phyloP scores from a whole-genome alignment of 2,329 filamentous ascomycete species.

The Hypoxylon sp. region DNA sequence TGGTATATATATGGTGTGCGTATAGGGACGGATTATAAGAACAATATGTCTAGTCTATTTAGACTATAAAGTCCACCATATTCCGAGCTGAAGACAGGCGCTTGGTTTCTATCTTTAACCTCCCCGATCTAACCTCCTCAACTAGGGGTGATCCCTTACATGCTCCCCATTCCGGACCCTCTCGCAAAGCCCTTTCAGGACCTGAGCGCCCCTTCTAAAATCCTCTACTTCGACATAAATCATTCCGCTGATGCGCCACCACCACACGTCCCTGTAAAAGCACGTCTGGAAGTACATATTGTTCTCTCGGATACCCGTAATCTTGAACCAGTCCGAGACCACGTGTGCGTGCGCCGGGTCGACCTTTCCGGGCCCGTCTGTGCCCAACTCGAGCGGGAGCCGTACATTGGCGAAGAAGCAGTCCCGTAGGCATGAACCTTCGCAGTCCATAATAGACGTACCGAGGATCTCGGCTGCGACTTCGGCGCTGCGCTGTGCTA shows the following conservation, averaged over 20 bases:
- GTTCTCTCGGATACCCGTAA: constrained; percentile 57
- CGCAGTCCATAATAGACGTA: constrained; percentile 71
- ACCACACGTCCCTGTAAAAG: constrained; percentile 68
- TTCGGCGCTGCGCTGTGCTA: constrained; percentile 67
- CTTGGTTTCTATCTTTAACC: neutral
- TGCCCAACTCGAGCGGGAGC: constrained; percentile 61
- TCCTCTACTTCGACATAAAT: constrained; percentile 75
- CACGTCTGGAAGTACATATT: constrained; percentile 72
- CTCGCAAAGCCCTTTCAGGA: constrained; percentile 50
- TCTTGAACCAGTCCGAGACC: constrained; percentile 64
- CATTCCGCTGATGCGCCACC: constrained; percentile 74
- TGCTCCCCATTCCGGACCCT: constrained; percentile 62
- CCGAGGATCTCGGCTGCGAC: constrained; percentile 66
- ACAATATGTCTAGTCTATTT: neutral
- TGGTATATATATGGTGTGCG: too few species aligned
- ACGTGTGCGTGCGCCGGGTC: constrained; percentile 55
- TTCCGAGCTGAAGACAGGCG: neutral
- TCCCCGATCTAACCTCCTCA: neutral
- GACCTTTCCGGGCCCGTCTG: constrained; percentile 27
- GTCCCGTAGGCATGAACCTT: constrained; percentile 55
- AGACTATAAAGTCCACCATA: neutral
- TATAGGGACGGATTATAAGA: neutral
- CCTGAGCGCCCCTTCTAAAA: constrained; percentile 59
- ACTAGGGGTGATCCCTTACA: constrained; percentile 9
- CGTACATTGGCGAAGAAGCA: constrained; percentile 73